Evolutionary conservation across 306 rosid genomes (phyloP).

Genomic region (Glycine tomentella): DNA sequence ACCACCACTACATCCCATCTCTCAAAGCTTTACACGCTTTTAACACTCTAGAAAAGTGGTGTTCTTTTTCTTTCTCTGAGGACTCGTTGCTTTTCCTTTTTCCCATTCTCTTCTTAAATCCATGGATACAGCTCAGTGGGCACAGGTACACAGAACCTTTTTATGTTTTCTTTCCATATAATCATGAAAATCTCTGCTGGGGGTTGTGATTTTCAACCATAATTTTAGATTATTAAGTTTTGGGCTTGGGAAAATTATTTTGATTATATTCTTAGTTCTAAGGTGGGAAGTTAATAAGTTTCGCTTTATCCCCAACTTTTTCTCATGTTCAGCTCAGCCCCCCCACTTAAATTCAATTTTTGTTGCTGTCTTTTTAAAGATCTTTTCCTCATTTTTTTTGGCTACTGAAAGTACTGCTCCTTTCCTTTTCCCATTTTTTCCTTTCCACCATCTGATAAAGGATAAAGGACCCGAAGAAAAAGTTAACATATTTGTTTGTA

Average conservation of each 20-base stretch:
- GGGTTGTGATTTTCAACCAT: constrained; percentile 53
- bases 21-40: constrained; percentile 59
- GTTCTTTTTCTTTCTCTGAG: constrained; percentile 61
- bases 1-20: constrained; percentile 61
- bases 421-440: constrained; percentile 51
- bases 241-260: constrained; percentile 40
- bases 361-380: constrained; percentile 52
- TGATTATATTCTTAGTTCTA: constrained; percentile 50
- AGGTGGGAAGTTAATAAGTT: constrained; percentile 22
- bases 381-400: constrained; percentile 50
- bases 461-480: constrained; percentile 43
- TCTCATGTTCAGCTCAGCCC: constrained; percentile 55
- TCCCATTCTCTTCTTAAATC: constrained; percentile 60
- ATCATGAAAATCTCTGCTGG: constrained; percentile 54
- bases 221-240: constrained; percentile 38
- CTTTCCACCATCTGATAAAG: constrained; percentile 57
- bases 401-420: constrained; percentile 62
- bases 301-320: constrained; percentile 49
- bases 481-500: constrained; percentile 53
- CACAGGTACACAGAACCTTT: constrained; percentile 78
- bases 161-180: constrained; percentile 55
- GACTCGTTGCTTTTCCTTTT: constrained; percentile 67
- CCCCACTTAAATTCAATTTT: constrained; percentile 57
- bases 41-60: constrained; percentile 64
- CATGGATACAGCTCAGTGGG: constrained; percentile 99